These are phyloP conservation scores for Lichenothelia convexa DNA, from an alignment of 495 filamentous ascomycete species.

Conservation along the genomic window DNA sequence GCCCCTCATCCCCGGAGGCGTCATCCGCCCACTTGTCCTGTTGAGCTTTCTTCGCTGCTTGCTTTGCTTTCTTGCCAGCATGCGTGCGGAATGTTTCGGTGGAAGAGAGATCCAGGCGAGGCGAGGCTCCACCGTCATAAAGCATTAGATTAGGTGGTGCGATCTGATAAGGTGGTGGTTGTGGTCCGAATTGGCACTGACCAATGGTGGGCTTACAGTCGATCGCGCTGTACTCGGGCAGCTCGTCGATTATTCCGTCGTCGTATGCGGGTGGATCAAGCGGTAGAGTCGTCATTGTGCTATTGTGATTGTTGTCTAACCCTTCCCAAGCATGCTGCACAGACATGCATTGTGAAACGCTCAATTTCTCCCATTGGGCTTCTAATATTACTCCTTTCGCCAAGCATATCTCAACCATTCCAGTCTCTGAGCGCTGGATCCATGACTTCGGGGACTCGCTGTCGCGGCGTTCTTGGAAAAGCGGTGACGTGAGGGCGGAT, in stretches of 20 bases:
- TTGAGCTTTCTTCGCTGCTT: constrained; percentile 7
- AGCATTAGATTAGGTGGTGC: not conserved
- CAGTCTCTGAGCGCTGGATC: too few species aligned
- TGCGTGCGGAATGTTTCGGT: constrained; percentile 7
- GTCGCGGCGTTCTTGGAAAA: too few species aligned
- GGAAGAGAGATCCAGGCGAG: constrained; percentile 5
- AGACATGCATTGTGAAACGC: too few species aligned
- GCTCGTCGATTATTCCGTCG: constrained; percentile 14
- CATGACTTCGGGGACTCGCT: too few species aligned
- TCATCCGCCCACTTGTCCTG: constrained; percentile 15
- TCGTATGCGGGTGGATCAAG: constrained; percentile 16
- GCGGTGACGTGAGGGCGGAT: too few species aligned
- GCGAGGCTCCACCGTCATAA: not conserved
- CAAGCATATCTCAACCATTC: too few species aligned
- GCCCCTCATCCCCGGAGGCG: too few species aligned
- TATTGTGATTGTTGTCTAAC: too few species aligned
- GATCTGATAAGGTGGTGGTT: constrained; percentile 4
- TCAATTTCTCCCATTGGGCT: too few species aligned
- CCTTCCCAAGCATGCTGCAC: too few species aligned
- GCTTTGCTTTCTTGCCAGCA: constrained; percentile 18
- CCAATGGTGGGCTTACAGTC: constrained; percentile 5
- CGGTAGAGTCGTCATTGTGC: constrained; percentile 1
- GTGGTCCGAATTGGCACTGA: not conserved
- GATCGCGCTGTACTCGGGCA: constrained; percentile 20
- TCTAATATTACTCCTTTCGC: too few species aligned